phyloP scores from a whole-genome alignment of 1,284 basidiomycete genomes.

The Phellopilus nigrolimitatus region DNA sequence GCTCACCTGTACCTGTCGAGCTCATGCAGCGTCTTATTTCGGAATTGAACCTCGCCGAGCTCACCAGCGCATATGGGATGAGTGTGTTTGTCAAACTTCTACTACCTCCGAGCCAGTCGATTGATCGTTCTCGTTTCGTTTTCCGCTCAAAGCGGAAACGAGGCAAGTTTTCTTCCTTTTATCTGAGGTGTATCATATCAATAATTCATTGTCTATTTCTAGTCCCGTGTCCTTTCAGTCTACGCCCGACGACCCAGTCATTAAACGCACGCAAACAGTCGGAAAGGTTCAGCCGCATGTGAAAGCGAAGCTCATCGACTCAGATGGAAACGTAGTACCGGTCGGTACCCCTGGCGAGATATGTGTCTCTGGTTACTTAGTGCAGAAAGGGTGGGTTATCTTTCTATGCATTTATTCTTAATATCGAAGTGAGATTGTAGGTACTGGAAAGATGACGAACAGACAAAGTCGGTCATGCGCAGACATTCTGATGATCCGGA shows the following conservation, averaged over 20 bases:
- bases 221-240: constrained; percentile 84
- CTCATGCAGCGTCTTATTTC: constrained; percentile 69
- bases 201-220: too few species aligned
- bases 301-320: constrained; percentile 66
- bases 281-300: constrained; percentile 74
- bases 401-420: too few species aligned
- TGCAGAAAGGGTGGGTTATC: constrained; percentile 86
- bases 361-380: constrained; percentile 66
- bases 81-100: constrained; percentile 51
- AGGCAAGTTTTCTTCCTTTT: constrained; percentile 33
- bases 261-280: constrained; percentile 76
- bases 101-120: too few species aligned
- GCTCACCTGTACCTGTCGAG: constrained; percentile 73
- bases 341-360: constrained; percentile 70
- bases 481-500: constrained; percentile 46
- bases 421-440: too few species aligned
- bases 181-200: not conserved
- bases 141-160: constrained; percentile 46
- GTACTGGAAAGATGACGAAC: constrained; percentile 74
- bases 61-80: constrained; percentile 82
- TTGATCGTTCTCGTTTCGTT: not conserved
- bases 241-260: constrained; percentile 57
- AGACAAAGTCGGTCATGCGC: constrained; percentile 60
- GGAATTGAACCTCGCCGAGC: constrained; percentile 60
- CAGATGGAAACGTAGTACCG: constrained; percentile 57